Conservation (phyloP, 1,139 yeast genomes). For the Nadsonia commutata region DNA sequence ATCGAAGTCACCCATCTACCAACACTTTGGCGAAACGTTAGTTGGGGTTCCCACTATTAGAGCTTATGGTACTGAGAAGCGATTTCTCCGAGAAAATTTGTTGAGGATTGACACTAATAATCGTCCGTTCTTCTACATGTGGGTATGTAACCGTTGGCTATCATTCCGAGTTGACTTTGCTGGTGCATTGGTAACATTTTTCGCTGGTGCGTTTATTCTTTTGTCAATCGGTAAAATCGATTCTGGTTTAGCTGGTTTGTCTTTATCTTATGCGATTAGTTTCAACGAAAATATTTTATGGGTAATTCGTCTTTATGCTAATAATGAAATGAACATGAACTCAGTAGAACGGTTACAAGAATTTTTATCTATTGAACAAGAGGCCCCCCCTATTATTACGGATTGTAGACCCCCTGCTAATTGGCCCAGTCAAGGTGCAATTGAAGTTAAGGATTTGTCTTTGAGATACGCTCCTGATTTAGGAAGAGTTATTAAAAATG, state of each 20-base stretch:
- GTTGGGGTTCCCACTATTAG: constrained; percentile 83
- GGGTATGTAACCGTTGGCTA: constrained; percentile 93
- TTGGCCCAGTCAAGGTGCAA: constrained; percentile 80
- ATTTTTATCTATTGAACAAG: constrained; percentile 71
- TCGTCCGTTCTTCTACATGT: constrained; percentile 76
- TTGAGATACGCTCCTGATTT: constrained; percentile 75
- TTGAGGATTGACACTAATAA: constrained; percentile 65
- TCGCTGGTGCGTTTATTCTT: constrained; percentile 67
- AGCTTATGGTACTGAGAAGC: constrained; percentile 80
- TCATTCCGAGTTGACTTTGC: constrained; percentile 59
- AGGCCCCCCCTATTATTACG: constrained; percentile 46
- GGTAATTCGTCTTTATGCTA: constrained; percentile 81
- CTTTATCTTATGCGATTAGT: constrained; percentile 79
- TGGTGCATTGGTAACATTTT: constrained; percentile 71
- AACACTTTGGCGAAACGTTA: constrained; percentile 82
- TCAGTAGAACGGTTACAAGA: constrained; percentile 85
- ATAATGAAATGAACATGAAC: constrained; percentile 89
- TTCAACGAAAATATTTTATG: constrained; percentile 83
- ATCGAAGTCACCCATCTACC: constrained; percentile 85
- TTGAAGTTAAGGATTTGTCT: constrained; percentile 62
- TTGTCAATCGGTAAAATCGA: constrained; percentile 51
- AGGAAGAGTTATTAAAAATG: constrained; percentile 57
- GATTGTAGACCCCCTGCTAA: constrained; percentile 51
- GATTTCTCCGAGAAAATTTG: constrained; percentile 69
- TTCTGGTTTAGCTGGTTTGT: constrained; percentile 92